Conservation (phyloP, 2,329 filamentous ascomycete species). For the Calonectria crousiana region DNA sequence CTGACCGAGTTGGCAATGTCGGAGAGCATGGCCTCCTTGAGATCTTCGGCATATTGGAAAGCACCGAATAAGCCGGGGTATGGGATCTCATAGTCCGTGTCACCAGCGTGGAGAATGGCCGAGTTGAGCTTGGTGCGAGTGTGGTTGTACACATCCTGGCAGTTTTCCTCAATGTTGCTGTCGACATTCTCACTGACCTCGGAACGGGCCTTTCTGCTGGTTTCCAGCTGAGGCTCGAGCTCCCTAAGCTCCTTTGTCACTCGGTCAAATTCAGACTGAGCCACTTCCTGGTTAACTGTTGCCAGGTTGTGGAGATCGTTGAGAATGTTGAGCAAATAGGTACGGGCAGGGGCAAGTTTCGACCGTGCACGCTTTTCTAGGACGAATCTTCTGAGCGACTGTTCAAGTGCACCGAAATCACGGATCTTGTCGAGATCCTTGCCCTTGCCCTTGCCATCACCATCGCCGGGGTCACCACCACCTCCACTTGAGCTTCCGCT, state of each 20-base stretch:
- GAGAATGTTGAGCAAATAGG: slow-evolving; percentile 93
- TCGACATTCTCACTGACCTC: slow-evolving; percentile 88
- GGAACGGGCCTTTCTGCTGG: slow-evolving; percentile 82
- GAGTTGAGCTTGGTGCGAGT: slow-evolving; percentile 80
- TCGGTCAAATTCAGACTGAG: slow-evolving; percentile 84
- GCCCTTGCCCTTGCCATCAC: slow-evolving; percentile 79
- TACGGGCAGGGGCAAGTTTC: slow-evolving; percentile 94
- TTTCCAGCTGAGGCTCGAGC: slow-evolving; percentile 87
- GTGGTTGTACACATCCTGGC: slow-evolving; percentile 86
- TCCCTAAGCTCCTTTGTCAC: slow-evolving; percentile 84
- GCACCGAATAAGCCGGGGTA: slow-evolving; percentile 89
- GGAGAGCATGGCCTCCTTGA: slow-evolving; percentile 92
- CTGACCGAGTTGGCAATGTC: slow-evolving; percentile 85
- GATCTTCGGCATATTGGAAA: slow-evolving; percentile 92
- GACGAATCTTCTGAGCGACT: slow-evolving; percentile 90
- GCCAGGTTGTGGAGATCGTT: slow-evolving; percentile 88
- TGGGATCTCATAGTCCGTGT: slow-evolving; percentile 81
- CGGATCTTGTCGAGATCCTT: slow-evolving; percentile 90
- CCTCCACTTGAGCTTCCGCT: slow-evolving; percentile 67
- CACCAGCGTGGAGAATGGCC: slow-evolving; percentile 83
- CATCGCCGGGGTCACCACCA: slow-evolving; percentile 65
- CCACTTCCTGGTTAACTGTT: slow-evolving; percentile 87
- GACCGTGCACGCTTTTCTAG: slow-evolving; percentile 95
- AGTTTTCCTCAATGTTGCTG: slow-evolving; percentile 84
- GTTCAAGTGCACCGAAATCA: slow-evolving; percentile 91